Evolutionary conservation across 331 rosid genomes (phyloP).

Genomic region (Phaseolus coccineus): DNA sequence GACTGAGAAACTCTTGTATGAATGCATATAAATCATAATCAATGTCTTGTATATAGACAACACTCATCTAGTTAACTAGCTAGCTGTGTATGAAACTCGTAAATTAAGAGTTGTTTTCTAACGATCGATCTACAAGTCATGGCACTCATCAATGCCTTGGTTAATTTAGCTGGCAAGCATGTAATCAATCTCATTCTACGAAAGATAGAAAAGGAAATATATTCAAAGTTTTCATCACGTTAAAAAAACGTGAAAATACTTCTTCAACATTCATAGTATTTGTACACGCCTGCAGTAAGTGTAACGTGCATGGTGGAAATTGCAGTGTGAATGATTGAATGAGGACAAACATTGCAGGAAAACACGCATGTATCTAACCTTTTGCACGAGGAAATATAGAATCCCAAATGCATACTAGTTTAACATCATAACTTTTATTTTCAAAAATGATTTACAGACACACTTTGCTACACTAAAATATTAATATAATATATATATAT

Average conservation of each 20-base stretch:
- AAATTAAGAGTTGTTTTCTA: background rate
- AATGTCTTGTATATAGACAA: background rate
- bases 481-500: no score
- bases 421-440: background rate
- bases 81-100: background rate
- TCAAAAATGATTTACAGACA: background rate
- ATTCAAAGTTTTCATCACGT: no score
- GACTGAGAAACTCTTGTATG: background rate
- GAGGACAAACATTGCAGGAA: background rate
- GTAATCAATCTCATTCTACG: background rate
- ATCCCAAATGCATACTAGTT: no score
- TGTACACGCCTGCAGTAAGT: background rate
- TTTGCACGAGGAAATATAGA: no score
- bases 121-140: background rate
- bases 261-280: background rate
- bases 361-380: background rate
- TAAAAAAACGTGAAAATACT: background rate
- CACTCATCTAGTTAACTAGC: background rate
- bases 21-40: background rate
- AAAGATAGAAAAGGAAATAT: background rate
- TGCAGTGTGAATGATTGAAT: background rate
- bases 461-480: no score
- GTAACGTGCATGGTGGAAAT: background rate
- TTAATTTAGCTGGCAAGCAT: background rate
- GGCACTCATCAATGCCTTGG: conserved; percentile 12